A percentile compares a stretch with the other conserved stretches of the same genome.
Evolutionary conservation across 2,329 filamentous ascomycete genomes (phyloP).

Genomic region (Hypoxylon sp.): DNA sequence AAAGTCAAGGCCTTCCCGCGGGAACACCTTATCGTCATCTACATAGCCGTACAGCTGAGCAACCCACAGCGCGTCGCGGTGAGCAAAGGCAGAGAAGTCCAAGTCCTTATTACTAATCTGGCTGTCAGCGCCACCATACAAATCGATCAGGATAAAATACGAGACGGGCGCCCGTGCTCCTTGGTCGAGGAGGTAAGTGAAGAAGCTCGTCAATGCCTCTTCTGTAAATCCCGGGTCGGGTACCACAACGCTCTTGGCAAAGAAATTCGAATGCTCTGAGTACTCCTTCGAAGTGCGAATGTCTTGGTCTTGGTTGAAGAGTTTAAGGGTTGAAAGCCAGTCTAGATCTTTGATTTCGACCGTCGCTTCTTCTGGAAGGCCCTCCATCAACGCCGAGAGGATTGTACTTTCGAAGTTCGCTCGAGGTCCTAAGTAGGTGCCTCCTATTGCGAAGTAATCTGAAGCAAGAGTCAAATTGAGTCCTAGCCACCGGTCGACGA

Average conservation of each 20-base stretch:
- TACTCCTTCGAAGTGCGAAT: slow-evolving; percentile 34
- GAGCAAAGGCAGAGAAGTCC: slow-evolving; percentile 46
- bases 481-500: slow-evolving; percentile 51
- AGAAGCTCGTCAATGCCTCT: slow-evolving; percentile 46
- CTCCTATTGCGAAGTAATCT: slow-evolving; percentile 49
- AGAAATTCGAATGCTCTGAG: slow-evolving; percentile 50
- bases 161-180: slow-evolving; percentile 36
- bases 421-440: slow-evolving; percentile 52
- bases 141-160: slow-evolving; percentile 53
- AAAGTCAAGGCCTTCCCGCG: slow-evolving; percentile 43
- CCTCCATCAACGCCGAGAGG: slow-evolving; percentile 46
- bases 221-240: slow-evolving; percentile 47
- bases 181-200: slow-evolving; percentile 43
- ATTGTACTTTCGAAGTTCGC: slow-evolving; percentile 47
- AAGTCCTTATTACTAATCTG: slow-evolving; percentile 46
- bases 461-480: slow-evolving; percentile 47
- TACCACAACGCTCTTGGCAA: slow-evolving; percentile 54
- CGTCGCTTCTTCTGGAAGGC: slow-evolving; percentile 36
- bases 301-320: slow-evolving; percentile 39
- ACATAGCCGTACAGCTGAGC: slow-evolving; percentile 51
- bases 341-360: slow-evolving; percentile 30
- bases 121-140: slow-evolving; percentile 55
- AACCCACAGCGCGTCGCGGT: slow-evolving; percentile 53
- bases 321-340: slow-evolving; percentile 46
- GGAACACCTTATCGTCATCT: slow-evolving; percentile 33